Evolutionary conservation across 306 rosid genomes (phyloP).

Genomic region (Acacia crassicarpa): DNA sequence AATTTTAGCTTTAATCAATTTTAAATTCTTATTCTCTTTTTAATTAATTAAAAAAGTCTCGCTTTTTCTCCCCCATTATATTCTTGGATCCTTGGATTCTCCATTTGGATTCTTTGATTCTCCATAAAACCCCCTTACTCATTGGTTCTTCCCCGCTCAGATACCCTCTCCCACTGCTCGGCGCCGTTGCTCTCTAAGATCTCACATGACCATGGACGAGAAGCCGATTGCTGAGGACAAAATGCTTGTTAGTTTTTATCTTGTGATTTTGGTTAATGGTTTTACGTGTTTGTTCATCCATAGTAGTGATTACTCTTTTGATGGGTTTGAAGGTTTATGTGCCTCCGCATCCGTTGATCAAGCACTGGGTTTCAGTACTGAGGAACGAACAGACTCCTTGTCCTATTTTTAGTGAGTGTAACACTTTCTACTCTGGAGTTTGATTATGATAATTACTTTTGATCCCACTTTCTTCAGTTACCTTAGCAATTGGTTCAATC

Average conservation of each 20-base stretch:
- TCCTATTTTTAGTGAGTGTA: conserved; percentile 79
- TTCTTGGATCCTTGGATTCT: not conserved
- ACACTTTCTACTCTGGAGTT: not conserved
- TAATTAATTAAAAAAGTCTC: not conserved
- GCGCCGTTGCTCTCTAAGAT: conserved; percentile 45
- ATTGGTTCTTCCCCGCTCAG: conserved; percentile 33
- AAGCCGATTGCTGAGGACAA: conserved; percentile 56
- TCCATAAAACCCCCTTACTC: not conserved
- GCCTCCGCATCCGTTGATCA: conserved; percentile 92
- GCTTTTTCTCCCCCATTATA: not conserved
- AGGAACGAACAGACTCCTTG: conserved; percentile 89
- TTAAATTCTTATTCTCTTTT: not conserved
- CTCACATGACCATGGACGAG: conserved; percentile 67
- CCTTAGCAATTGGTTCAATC: not conserved
- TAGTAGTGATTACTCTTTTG: conserved; percentile 8
- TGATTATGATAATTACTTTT: not conserved
- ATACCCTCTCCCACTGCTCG: conserved; percentile 37
- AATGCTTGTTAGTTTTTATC: conserved; percentile 78
- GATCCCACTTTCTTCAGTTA: not conserved
- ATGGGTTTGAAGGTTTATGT: conserved; percentile 66
- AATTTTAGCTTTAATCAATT: not conserved
- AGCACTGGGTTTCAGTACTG: conserved; percentile 95
- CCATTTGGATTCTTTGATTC: not conserved
- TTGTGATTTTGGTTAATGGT: not conserved
- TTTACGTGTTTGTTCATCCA: not conserved